A percentile compares a stretch with the other conserved stretches of the same genome.
phyloP scores from a whole-genome alignment of 306 rosid genomes.

The Potentilla sterilis region DNA sequence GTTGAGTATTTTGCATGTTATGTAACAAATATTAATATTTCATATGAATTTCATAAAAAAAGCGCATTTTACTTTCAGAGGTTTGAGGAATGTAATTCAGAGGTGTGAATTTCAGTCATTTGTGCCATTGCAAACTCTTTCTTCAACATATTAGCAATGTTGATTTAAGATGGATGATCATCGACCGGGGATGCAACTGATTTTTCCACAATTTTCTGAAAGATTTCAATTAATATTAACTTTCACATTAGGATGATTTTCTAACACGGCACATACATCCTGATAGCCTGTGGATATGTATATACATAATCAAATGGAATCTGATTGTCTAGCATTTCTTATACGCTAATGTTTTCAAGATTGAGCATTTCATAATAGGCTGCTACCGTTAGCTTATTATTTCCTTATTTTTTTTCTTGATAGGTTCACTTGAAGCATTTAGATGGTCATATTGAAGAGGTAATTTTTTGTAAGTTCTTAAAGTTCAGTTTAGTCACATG shows the following conservation, averaged over 20 bases:
- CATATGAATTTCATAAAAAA: neutral
- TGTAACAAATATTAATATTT: slow-evolving; percentile 7
- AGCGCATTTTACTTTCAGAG: neutral
- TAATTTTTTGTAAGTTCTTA: slow-evolving; percentile 20
- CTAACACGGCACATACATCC: neutral
- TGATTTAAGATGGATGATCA: neutral
- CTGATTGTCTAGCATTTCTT: neutral
- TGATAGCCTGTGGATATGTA: neutral
- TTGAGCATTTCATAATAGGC: slow-evolving; percentile 16
- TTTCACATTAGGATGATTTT: neutral
- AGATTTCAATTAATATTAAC: neutral
- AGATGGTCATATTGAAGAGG: slow-evolving; percentile 98
- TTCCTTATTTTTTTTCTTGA: slow-evolving; percentile 14
- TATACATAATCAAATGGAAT: neutral
- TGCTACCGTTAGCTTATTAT: slow-evolving; percentile 6
- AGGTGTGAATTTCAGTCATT: neutral
- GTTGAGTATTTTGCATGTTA: neutral
- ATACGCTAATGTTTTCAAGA: neutral
- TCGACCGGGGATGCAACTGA: neutral
- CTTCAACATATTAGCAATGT: neutral
- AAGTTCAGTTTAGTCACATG: slow-evolving; percentile 10
- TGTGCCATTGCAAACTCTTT: neutral
- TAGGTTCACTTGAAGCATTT: slow-evolving; percentile 94
- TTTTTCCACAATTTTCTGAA: neutral
- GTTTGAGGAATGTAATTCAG: slow-evolving; percentile 6